Base-by-base conservation (phyloP, 768 basidiomycete genomes). In the Termitomyces sp. region DNA sequence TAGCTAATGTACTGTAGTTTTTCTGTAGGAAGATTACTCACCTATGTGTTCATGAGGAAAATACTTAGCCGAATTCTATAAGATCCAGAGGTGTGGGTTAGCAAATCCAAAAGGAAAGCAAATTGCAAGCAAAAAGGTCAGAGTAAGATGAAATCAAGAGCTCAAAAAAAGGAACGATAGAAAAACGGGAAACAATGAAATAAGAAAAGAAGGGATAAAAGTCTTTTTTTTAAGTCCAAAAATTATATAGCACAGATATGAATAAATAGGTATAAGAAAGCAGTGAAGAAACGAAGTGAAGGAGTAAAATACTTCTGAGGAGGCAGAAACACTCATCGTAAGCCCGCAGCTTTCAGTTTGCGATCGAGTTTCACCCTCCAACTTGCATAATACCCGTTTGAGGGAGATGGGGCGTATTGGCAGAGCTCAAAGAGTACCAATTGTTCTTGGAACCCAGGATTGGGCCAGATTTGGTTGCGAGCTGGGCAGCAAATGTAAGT, bases 371-470 rank as follows among this genome's bases (percentile, higher is more conserved):
- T 77, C 51, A 76, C 69, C 58, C 84, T 80, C 88, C 88, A 90
- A 51, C 79, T 83, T 52, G 71, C 66, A 65, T 91, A 91, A 60
- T 87, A 82, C 8, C 86, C 86, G 62, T 84, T 82, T 16, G 74
- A 64, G 3, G 79, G 79, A 22, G 76, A 76, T 13, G 88, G 87
- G 26, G 75, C 75, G 59, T 90, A 90, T 68, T 78, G 76, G 68
- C 88, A 90, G 33, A 90, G 75, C 65, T 86, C 86, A 55, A 88
- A 90, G 48, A 91, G 73, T 35, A 88, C 83, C 28, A 91, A 79
- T 63, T 91, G 88, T 71, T 89, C 86, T 57, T 87, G 83, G 70
- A 90, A 90, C 45, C 88, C 88, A n/a, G 86, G 80, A 60, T 83
- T 87, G 59, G 83, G 80, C 87, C 88, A 90, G 53, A 89, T 87